phyloP scores from a whole-genome alignment of 2,329 filamentous ascomycete genomes.

The Nannizziopsis barbatae region DNA sequence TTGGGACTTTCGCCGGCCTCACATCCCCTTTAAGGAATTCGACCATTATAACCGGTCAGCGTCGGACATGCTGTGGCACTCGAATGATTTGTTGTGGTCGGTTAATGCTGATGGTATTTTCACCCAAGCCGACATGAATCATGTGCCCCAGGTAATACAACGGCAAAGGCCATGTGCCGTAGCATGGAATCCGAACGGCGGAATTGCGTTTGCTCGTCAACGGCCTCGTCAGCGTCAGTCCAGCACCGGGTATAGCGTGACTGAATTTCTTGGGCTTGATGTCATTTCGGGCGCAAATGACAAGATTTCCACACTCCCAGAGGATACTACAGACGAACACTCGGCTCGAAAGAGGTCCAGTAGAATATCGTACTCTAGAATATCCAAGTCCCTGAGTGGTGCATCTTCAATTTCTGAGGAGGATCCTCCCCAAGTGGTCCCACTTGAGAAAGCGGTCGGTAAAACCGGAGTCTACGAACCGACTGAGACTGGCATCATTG shows the following conservation, averaged over 20 bases:
- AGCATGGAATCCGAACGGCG: slow-evolving; percentile 47
- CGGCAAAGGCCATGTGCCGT: slow-evolving; percentile 46
- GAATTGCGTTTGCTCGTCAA: slow-evolving; percentile 46
- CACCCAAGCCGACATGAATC: slow-evolving; percentile 51
- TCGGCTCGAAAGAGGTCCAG: slow-evolving; percentile 38
- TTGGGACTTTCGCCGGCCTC: slow-evolving; percentile 53
- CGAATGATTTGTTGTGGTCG: slow-evolving; percentile 54
- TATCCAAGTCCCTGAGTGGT: slow-evolving; percentile 43
- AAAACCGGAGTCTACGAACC: slow-evolving; percentile 32
- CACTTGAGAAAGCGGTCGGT: slow-evolving; percentile 42
- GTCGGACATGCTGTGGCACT: slow-evolving; percentile 53
- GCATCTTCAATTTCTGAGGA: slow-evolving; percentile 43
- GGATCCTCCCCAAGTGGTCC: slow-evolving; percentile 36
- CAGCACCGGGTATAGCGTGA: slow-evolving; percentile 26
- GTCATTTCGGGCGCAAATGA: slow-evolving; percentile 28
- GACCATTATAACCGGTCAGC: slow-evolving; percentile 45
- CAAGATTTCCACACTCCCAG: slow-evolving; percentile 42
- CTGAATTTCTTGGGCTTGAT: slow-evolving; percentile 32
- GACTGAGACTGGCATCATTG: slow-evolving; percentile 41
- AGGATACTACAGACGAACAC: slow-evolving; percentile 47
- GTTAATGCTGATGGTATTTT: slow-evolving; percentile 52
- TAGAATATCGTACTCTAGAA: slow-evolving; percentile 37
- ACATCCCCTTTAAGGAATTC: slow-evolving; percentile 52
- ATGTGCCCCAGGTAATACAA: slow-evolving; percentile 48
- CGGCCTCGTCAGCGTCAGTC: slow-evolving; percentile 36